Conservation (phyloP, 768 basidiomycete genomes). For the Dendrothele bispora region DNA sequence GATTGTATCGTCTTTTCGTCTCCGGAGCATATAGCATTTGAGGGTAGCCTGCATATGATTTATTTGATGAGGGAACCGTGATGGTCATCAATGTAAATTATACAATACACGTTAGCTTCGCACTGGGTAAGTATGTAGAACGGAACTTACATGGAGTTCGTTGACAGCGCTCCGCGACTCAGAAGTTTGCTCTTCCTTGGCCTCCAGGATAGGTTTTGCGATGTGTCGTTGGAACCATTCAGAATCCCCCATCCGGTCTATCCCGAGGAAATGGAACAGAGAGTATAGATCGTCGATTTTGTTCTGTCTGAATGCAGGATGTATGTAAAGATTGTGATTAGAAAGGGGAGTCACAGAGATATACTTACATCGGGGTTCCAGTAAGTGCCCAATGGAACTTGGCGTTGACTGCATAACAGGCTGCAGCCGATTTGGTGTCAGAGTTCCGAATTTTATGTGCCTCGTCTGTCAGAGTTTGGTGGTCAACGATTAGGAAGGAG, state of each 20-base stretch:
- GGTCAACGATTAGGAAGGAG: no score
- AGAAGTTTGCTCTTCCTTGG: no score
- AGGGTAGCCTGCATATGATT: constrained; percentile 60
- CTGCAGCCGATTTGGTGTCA: constrained; percentile 73
- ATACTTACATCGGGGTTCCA: constrained; percentile 73
- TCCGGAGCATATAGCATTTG: constrained; percentile 85
- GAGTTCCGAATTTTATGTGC: constrained; percentile 94
- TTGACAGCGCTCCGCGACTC: constrained; percentile 89
- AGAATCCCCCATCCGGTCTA: constrained; percentile 82
- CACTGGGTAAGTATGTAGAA: no score
- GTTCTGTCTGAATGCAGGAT: constrained; percentile 66
- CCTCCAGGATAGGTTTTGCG: constrained; percentile 76
- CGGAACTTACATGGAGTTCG: constrained; percentile 78
- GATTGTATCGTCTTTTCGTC: constrained; percentile 71
- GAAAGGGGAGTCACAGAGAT: constrained; percentile 9
- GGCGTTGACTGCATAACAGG: constrained; percentile 74
- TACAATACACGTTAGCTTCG: neutral
- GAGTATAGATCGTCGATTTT: constrained; percentile 90
- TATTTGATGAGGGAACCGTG: no score
- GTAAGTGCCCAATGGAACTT: constrained; percentile 90
- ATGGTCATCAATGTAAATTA: no score
- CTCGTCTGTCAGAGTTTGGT: constrained; percentile 72
- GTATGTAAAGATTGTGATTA: no score
- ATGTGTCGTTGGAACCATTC: constrained; percentile 78
- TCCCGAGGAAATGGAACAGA: constrained; percentile 83